A percentile compares a stretch with the other conserved stretches of the same genome.
Evolutionary conservation across 495 filamentous ascomycete genomes (phyloP).

Genomic region (Aspergillus biplanus): DNA sequence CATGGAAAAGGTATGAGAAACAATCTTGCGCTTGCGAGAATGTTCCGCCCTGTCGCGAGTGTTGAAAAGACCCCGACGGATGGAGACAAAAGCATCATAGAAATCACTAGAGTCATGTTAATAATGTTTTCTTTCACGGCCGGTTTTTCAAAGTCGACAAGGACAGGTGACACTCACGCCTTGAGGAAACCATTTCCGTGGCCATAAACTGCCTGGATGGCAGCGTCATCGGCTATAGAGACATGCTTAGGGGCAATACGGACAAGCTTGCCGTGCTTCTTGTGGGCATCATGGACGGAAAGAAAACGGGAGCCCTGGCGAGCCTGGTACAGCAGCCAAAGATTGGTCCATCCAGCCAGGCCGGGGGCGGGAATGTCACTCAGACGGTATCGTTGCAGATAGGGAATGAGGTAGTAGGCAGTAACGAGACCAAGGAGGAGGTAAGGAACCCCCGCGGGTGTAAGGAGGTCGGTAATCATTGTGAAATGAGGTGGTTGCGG

Average conservation of each 20-base stretch:
- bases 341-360: conserved; percentile 68
- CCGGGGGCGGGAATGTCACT: conserved; percentile 70
- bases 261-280: conserved; percentile 67
- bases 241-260: conserved; percentile 64
- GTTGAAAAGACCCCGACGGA: conserved; percentile 87
- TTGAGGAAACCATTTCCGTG: conserved; percentile 77
- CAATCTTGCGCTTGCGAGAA: conserved; percentile 85
- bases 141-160: background rate
- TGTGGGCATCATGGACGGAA: conserved; percentile 71
- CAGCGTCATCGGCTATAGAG: conserved; percentile 61
- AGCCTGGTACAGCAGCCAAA: conserved; percentile 75
- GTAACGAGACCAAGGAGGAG: conserved; percentile 54
- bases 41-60: conserved; percentile 83
- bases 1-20: conserved; percentile 84
- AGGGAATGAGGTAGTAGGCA: conserved; percentile 70
- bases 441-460: conserved; percentile 62
- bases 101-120: conserved; percentile 57
- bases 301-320: conserved; percentile 69
- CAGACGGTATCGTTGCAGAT: conserved; percentile 66
- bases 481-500: background rate
- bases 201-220: conserved; percentile 61
- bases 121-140: background rate
- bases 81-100: conserved; percentile 91
- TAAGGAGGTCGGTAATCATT: conserved; percentile 38
- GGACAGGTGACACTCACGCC: conserved; percentile 47